Conservation (phyloP, 345 rosid genomes). For the Fremontodendron californicum region DNA sequence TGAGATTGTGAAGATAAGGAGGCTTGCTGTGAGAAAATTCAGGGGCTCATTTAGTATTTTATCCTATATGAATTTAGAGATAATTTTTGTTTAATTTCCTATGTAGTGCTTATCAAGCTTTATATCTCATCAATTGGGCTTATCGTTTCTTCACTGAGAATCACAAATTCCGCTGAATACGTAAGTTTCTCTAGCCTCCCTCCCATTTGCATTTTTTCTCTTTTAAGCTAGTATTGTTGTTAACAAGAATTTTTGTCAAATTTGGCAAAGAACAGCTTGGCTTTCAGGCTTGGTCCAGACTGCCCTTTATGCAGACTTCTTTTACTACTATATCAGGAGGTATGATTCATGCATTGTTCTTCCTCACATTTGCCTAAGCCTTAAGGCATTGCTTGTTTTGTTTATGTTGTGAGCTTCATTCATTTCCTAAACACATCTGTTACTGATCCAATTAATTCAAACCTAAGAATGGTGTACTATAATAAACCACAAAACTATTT, state of each 20-base stretch:
- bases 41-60: too few relatives aligned
- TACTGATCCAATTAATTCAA: not conserved
- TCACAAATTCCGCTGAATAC: slow-evolving; percentile 31
- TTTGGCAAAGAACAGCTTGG: slow-evolving; percentile 39
- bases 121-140: slow-evolving; percentile 47
- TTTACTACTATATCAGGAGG: slow-evolving; percentile 49
- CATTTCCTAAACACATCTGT: not conserved
- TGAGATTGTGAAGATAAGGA: not conserved
- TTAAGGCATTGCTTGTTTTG: not conserved
- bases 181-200: slow-evolving; percentile 27
- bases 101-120: slow-evolving; percentile 41
- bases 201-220: not conserved
- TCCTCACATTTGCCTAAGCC: not conserved
- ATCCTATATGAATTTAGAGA: too few relatives aligned
- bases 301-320: slow-evolving; percentile 45
- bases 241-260: slow-evolving; percentile 1
- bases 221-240: not conserved
- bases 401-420: not conserved
- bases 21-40: not conserved
- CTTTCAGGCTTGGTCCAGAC: slow-evolving; percentile 44
- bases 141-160: slow-evolving; percentile 36
- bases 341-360: not conserved
- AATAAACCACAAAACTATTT: too few relatives aligned
- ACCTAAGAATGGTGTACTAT: not conserved
- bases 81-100: too few relatives aligned